phyloP scores from a whole-genome alignment of 805 yeast genomes.

The Nakazawaea pomicola region DNA sequence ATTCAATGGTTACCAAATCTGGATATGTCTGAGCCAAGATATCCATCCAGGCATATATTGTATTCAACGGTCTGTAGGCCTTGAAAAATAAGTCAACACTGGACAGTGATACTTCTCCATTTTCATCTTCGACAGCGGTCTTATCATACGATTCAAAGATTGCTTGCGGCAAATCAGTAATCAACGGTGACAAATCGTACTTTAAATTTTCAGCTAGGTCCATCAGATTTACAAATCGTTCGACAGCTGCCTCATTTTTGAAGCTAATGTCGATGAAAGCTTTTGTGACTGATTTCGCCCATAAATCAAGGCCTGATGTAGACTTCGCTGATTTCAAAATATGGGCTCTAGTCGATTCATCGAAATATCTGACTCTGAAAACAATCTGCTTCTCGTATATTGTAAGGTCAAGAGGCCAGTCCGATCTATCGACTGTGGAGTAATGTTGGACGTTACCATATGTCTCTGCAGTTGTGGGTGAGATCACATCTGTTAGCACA shows the following conservation, averaged over 20 bases:
- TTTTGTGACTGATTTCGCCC: constrained; percentile 42
- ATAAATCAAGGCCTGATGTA: constrained; percentile 26
- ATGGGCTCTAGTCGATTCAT: constrained; percentile 15
- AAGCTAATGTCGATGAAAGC: constrained; percentile 44
- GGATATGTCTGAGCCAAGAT: constrained; percentile 59
- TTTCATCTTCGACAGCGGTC: too few species aligned
- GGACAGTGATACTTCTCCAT: constrained; percentile 13
- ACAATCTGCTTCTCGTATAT: constrained; percentile 41
- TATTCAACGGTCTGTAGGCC: constrained; percentile 60
- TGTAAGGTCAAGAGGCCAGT: constrained; percentile 34
- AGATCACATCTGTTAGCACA: background rate
- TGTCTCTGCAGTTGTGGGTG: background rate
- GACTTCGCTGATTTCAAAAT: constrained; percentile 18
- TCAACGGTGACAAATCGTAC: constrained; percentile 34
- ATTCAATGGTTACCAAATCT: constrained; percentile 53
- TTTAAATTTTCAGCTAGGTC: constrained; percentile 11
- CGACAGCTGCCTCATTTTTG: constrained; percentile 17
- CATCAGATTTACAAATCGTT: constrained; percentile 16
- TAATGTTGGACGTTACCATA: constrained; percentile 23
- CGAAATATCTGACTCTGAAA: constrained; percentile 33
- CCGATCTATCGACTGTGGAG: constrained; percentile 21
- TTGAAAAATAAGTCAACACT: constrained; percentile 56
- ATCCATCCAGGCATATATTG: constrained; percentile 71
- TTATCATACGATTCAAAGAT: constrained; percentile 49
- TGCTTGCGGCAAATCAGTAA: constrained; percentile 53